phyloP scores from a whole-genome alignment of 2,329 filamentous ascomycete genomes.

The Paraconiothyrium brasiliense region DNA sequence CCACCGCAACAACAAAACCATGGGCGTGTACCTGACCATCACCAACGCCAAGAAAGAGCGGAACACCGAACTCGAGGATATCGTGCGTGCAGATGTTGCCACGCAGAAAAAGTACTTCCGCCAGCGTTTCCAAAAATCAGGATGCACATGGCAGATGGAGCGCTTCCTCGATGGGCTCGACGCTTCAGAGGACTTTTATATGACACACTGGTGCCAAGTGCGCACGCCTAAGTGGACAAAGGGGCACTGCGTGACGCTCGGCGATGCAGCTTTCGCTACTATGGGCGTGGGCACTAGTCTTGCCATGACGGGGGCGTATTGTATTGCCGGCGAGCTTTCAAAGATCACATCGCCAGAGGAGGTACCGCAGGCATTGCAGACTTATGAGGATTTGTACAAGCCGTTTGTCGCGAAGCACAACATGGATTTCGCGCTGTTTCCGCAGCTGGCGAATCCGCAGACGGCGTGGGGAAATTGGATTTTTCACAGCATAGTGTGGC shows the following conservation, averaged over 20 bases:
- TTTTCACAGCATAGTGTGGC: conserved; percentile 26
- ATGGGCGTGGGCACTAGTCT: conserved; percentile 43
- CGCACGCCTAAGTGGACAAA: conserved; percentile 39
- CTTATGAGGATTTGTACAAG: conserved; percentile 33
- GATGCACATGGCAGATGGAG: conserved; percentile 41
- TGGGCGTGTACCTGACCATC: conserved; percentile 39
- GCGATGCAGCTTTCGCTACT: conserved; percentile 49
- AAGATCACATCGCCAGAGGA: conserved; percentile 27
- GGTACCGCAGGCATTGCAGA: conserved; percentile 29
- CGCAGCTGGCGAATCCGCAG: conserved; percentile 43
- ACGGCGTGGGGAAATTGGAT: conserved; percentile 38
- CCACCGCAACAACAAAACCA: conserved; percentile 35
- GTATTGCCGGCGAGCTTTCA: conserved; percentile 50
- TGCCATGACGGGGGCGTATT: conserved; percentile 51
- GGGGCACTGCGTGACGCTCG: conserved; percentile 41
- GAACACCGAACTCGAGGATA: conserved; percentile 27
- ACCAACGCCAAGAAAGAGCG: conserved; percentile 24
- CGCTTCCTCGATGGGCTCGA: conserved; percentile 49
- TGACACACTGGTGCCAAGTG: conserved; percentile 45
- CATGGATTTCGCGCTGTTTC: conserved; percentile 20
- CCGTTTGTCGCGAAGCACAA: conserved; percentile 28
- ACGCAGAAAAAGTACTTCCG: conserved; percentile 55
- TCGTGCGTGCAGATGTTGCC: conserved; percentile 40
- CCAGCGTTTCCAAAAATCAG: conserved; percentile 40
- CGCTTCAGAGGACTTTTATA: conserved; percentile 53